Percentiles rank a stretch among this genome's conserved stretches.
phyloP scores from a whole-genome alignment of 768 basidiomycete genomes.

The Amanita fuliginea region DNA sequence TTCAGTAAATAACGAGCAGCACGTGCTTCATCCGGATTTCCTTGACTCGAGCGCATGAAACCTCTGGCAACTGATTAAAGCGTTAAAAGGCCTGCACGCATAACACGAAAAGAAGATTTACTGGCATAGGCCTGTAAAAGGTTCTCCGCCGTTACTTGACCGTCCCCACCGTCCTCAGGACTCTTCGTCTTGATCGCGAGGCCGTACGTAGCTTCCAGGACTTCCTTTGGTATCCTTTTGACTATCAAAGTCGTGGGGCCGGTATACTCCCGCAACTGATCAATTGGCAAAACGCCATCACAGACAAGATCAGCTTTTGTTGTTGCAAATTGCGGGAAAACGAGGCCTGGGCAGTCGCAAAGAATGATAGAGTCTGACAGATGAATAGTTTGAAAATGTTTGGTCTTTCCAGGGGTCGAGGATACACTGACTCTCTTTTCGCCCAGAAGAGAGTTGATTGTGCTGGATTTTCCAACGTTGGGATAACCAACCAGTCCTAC shows the following conservation, averaged over 20 bases:
- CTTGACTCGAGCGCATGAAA: constrained; percentile 87
- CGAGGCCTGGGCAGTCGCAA: constrained; percentile 96
- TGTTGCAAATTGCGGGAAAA: constrained; percentile 97
- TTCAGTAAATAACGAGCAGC: constrained; percentile 89
- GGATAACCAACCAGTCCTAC: constrained; percentile 96
- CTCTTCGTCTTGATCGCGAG: constrained; percentile 54
- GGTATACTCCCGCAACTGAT: constrained; percentile 90
- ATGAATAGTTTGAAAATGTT: constrained; percentile 97
- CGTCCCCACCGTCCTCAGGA: constrained; percentile 79
- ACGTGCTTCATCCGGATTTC: constrained; percentile 94
- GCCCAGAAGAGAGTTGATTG: constrained; percentile 92
- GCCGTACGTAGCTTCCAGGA: constrained; percentile 89
- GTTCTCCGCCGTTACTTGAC: constrained; percentile 62
- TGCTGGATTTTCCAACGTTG: constrained; percentile 97
- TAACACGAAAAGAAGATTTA: constrained; percentile 31
- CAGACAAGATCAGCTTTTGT: constrained; percentile 94
- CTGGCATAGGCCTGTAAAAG: constrained; percentile 87
- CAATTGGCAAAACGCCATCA: constrained; percentile 94
- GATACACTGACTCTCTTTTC: constrained; percentile 98
- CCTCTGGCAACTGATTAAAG: constrained; percentile 74
- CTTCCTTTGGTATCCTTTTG: constrained; percentile 65
- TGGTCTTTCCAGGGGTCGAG: constrained; percentile 95
- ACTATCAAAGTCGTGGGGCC: constrained; percentile 75
- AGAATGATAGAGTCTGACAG: constrained; percentile 80
- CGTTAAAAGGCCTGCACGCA: constrained; percentile 5